Evolutionary conservation across 805 yeast species (phyloP).

Genomic region (Myxozyma lipomycoides): DNA sequence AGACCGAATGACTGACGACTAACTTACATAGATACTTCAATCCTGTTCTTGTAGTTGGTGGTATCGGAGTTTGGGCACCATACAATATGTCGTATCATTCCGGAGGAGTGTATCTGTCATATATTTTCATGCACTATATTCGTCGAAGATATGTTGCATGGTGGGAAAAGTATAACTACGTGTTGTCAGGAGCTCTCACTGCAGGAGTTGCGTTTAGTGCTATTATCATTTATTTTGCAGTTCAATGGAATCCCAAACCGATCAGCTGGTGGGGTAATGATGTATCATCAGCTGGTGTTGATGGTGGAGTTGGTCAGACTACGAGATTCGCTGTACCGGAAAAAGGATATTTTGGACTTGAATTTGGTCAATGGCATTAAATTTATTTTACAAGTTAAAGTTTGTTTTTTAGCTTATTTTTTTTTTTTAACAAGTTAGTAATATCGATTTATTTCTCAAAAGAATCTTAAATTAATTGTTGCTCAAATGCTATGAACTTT

Average conservation of each 20-base stretch:
- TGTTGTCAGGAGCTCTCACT: constrained; percentile 61
- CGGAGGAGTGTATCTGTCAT: constrained; percentile 40
- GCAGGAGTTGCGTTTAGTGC: constrained; percentile 65
- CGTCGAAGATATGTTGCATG: constrained; percentile 55
- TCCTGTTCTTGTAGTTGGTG: constrained; percentile 29
- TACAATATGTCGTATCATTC: constrained; percentile 30
- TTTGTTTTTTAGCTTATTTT: constrained; percentile 38
- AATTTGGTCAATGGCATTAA: neutral
- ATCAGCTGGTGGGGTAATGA: constrained; percentile 65
- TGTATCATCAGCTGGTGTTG: constrained; percentile 20
- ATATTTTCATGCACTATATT: constrained; percentile 53
- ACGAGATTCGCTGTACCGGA: constrained; percentile 33
- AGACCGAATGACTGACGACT: neutral
- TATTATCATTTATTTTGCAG: constrained; percentile 52
- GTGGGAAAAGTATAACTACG: constrained; percentile 76
- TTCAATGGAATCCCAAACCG: constrained; percentile 43
- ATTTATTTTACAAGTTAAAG: too few species aligned
- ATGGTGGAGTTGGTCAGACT: constrained; percentile 20
- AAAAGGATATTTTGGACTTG: constrained; percentile 27
- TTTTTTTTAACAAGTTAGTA: too few species aligned
- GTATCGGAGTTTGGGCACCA: constrained; percentile 41
- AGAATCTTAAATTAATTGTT: too few species aligned
- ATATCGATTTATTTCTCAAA: too few species aligned
- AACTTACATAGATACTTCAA: constrained; percentile 4
- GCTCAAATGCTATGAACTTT: too few species aligned